A percentile compares a stretch with the other conserved stretches of the same genome.
These are phyloP conservation scores for Paecilomyces formosus DNA, from an alignment of 2,329 filamentous ascomycete species.

Conservation along the genomic window DNA sequence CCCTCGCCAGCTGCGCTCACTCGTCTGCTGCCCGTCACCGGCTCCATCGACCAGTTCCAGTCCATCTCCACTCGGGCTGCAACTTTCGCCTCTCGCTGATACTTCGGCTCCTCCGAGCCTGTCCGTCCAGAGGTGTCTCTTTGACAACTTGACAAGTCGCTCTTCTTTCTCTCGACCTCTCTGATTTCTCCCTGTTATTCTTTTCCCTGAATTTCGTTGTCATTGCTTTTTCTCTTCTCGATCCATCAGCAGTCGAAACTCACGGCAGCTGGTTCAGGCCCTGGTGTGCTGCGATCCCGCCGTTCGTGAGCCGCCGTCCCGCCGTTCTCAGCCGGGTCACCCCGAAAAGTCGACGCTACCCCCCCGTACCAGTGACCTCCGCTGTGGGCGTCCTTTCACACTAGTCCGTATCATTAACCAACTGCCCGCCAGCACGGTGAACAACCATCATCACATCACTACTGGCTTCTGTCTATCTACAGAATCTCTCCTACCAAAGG, in stretches of 20 bases:
- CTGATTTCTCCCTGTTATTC: no score
- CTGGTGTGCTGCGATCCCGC: not conserved
- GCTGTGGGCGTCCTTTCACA: not conserved
- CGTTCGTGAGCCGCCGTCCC: not conserved
- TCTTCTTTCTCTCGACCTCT: constrained; percentile 6
- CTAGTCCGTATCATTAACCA: not conserved
- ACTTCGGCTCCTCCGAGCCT: not conserved
- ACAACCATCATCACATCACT: not conserved
- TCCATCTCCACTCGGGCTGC: constrained; percentile 1
- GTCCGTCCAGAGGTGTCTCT: not conserved
- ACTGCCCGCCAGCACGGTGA: not conserved
- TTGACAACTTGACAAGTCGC: constrained; percentile 9
- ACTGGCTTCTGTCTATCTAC: not conserved
- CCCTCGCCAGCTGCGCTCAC: not conserved
- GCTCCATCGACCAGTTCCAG: not conserved
- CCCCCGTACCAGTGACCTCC: not conserved
- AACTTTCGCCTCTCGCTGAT: constrained; percentile 1
- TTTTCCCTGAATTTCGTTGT: not conserved
- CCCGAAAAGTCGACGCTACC: not conserved
- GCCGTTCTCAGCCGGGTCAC: not conserved
- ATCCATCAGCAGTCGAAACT: no score
- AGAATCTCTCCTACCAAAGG: not conserved
- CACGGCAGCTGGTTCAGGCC: no score
- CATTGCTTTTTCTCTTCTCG: no score
- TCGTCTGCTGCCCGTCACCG: not conserved